Percentiles rank a stretch among this genome's conserved stretches.
These are phyloP conservation scores for Cryptomeria japonica DNA, from an alignment of 75 land plant genomes.

Conservation along the genomic window DNA sequence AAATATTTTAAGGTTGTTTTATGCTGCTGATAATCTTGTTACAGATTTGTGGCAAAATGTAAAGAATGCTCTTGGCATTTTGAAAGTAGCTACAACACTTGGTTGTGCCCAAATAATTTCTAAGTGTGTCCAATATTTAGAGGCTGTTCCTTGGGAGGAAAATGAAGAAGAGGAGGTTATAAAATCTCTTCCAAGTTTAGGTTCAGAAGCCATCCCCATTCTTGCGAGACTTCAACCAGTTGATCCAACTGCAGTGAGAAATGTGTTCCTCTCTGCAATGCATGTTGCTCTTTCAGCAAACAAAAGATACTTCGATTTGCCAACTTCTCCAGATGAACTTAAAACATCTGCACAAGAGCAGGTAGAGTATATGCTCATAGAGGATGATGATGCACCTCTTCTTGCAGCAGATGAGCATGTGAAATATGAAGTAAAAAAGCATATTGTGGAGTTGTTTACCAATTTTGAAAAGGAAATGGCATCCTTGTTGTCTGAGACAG, in stretches of 20 bases:
- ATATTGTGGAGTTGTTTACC: conserved; percentile 40
- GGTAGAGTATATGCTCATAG: conserved; percentile 86
- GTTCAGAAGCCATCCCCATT: conserved; percentile 58
- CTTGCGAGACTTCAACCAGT: conserved; percentile 60
- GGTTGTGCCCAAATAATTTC: conserved; percentile 45
- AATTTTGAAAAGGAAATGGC: conserved; percentile 38
- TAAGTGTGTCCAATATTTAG: conserved; percentile 61
- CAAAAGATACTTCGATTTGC: conserved; percentile 14
- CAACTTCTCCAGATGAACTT: conserved; percentile 36
- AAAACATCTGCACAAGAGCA: conserved; percentile 79
- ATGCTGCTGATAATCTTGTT: conserved; percentile 30
- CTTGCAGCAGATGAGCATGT: conserved; percentile 51
- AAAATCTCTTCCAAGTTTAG: conserved; percentile 37
- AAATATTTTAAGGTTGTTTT: conserved; percentile 52
- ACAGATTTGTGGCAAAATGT: conserved; percentile 59
- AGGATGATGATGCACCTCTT: conserved; percentile 88
- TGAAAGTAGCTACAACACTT: conserved; percentile 48
- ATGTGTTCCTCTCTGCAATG: conserved; percentile 64
- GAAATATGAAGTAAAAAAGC: conserved; percentile 45
- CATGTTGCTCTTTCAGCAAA: conserved; percentile 60
- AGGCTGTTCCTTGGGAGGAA: conserved; percentile 81
- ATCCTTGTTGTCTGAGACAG: conserved; percentile 8
- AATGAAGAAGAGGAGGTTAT: conserved; percentile 73
- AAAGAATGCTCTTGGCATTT: conserved; percentile 55
- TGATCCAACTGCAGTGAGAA: conserved; percentile 31